Percentiles rank a stretch among this genome's conserved stretches.
phyloP scores from a whole-genome alignment of 352 stramenopile genomes.

The Pythium brassicae region DNA sequence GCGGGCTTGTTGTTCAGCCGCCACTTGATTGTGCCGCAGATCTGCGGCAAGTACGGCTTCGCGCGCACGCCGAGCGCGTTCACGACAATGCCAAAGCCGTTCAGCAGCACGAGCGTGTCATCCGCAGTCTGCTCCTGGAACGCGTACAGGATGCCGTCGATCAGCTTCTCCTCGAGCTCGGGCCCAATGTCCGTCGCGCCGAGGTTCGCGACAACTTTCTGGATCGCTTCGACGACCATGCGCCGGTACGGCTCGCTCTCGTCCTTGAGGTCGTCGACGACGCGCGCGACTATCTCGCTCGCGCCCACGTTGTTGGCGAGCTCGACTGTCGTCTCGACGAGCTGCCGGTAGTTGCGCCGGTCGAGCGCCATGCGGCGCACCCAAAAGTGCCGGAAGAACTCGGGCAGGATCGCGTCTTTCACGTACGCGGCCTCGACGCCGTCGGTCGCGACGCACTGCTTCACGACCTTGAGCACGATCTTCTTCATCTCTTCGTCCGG shows the following conservation, averaged over 20 bases:
- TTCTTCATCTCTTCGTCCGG: constrained; percentile 99
- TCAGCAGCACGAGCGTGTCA: constrained; percentile 94
- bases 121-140: constrained; percentile 98
- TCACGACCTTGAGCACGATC: constrained; percentile 95
- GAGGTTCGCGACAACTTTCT: constrained; percentile 98
- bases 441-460: constrained; percentile 98
- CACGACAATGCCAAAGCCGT: constrained; percentile 98
- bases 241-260: constrained; percentile 98
- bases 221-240: constrained; percentile 99
- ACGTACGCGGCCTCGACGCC: constrained; percentile 98
- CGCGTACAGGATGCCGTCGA: constrained; percentile 99
- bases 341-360: constrained; percentile 96
- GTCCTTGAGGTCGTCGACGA: constrained; percentile 99
- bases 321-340: constrained; percentile 99
- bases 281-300: constrained; percentile 95
- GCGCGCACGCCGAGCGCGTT: constrained; percentile 96
- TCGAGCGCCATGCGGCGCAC: constrained; percentile 98
- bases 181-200: constrained; percentile 95
- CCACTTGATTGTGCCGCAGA: constrained; percentile 99
- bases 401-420: constrained; percentile 96
- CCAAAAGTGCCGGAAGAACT: constrained; percentile 99
- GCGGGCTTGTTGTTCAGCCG: constrained; percentile 98
- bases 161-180: constrained; percentile 98
- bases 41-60: constrained; percentile 98
- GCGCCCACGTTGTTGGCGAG: constrained; percentile 99